Evolutionary conservation across 345 rosid genomes (phyloP).

Genomic region (Populus euphratica): DNA sequence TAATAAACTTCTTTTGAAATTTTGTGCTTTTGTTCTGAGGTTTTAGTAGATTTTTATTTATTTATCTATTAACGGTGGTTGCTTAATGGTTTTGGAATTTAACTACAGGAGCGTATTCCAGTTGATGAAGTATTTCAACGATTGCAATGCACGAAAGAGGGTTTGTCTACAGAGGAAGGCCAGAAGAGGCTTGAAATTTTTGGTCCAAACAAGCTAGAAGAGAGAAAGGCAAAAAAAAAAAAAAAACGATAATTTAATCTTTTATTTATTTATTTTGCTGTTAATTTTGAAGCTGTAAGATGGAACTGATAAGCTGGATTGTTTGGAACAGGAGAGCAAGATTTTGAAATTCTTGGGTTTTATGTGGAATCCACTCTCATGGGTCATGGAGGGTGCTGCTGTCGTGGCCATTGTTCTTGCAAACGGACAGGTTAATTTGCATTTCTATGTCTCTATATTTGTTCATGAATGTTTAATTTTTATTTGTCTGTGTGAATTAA

Average conservation of each 20-base stretch:
- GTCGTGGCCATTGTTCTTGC: conserved; percentile 83
- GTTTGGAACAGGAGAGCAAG: conserved; percentile 60
- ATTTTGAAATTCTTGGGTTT: conserved; percentile 70
- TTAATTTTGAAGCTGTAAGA: neutral
- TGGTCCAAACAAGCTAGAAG: conserved; percentile 94
- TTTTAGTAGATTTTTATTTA: neutral
- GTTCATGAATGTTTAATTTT: neutral
- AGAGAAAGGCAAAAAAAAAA: conserved; percentile 51
- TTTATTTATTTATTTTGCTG: neutral
- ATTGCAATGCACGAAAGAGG: conserved; percentile 73
- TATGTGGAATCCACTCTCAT: conserved; percentile 93
- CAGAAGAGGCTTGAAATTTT: conserved; percentile 65
- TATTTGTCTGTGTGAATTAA: neutral
- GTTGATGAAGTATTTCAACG: conserved; percentile 83
- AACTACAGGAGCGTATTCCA: conserved; percentile 67
- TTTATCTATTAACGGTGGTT: no score
- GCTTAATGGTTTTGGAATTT: neutral
- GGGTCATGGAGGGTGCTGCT: conserved; percentile 93
- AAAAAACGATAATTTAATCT: no score
- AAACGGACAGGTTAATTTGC: conserved; percentile 59
- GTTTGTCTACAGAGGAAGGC: conserved; percentile 70
- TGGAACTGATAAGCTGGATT: neutral
- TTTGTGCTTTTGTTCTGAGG: neutral
- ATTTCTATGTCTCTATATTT: neutral
- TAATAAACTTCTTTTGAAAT: neutral